Base-by-base conservation (phyloP, 768 basidiomycete genomes). In the Clavaria fumosa region DNA sequence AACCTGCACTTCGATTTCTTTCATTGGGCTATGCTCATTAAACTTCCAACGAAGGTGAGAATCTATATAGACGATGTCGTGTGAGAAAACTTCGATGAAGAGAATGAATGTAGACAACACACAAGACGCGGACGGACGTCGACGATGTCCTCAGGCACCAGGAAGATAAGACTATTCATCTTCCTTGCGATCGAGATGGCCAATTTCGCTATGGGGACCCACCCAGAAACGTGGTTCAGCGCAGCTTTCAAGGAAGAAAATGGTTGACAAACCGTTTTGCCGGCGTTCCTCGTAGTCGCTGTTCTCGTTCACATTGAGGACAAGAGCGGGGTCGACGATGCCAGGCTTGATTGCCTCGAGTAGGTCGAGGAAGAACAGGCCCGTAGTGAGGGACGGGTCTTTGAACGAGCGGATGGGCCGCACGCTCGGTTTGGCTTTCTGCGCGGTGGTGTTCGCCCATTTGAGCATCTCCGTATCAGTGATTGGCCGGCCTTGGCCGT, bases 151-250 rank as follows among this genome's bases (percentile, higher is more conserved):
- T 97, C 93, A 0, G 93, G 90, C 0, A 96, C 93, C 41, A 97
- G 61, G 70, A 96, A 96, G 50, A 96, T 96, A 48, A 95, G 58
- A 4, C 86, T 85, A 38, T 88, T 85, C 78, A 91, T 79, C 70
- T 97, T 97, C 51, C 93, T 70, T n/a, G 93, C 91, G 48, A 97
- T 96, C 2, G 93, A 96, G 48, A 97, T 96, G 5, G 89, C 93
- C 45, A 96, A 59, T 72, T 96, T 96, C 11, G 91, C 91, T 95
- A 45, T 5, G 41, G 14, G 27, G 38, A 44, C 34, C 7, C 23
- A 39, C 22, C 30, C 23, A 42, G 6, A 15, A 7, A 32, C 46
- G 17, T 51, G 35, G 3, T 18, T 20, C 37, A 26, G 15, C 11
- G 9, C 11, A 14, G 35, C 31, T 24, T 34, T 14, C 10, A 5